A percentile compares a stretch with the other conserved stretches of the same genome.
phyloP scores from a whole-genome alignment of 2,329 filamentous ascomycete species.

The Colletotrichum sp. region DNA sequence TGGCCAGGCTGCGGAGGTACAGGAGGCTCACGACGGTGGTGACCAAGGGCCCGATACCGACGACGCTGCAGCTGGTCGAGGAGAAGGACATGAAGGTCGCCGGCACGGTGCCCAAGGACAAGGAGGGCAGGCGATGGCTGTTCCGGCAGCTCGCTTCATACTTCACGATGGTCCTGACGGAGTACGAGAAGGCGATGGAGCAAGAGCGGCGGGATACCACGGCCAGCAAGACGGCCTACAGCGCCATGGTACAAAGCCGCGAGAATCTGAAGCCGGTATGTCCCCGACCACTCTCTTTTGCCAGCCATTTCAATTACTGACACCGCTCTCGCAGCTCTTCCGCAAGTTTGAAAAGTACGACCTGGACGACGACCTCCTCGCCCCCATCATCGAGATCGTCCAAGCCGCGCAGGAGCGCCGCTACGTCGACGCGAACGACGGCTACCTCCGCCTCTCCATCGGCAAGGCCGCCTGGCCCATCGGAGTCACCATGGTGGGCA shows the following conservation, averaged over 20 bases:
- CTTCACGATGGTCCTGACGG: slow-evolving; percentile 92
- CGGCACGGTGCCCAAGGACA: slow-evolving; percentile 64
- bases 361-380: slow-evolving; percentile 77
- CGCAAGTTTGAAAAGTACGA: slow-evolving; percentile 84
- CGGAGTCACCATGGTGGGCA: slow-evolving; percentile 99
- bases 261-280: slow-evolving; percentile 81
- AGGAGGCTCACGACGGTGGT: slow-evolving; percentile 65
- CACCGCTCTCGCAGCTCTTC: slow-evolving; percentile 63
- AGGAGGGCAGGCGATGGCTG: slow-evolving; percentile 70
- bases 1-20: slow-evolving; percentile 72
- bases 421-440: slow-evolving; percentile 96
- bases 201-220: slow-evolving; percentile 67
- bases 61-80: slow-evolving; percentile 77
- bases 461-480: slow-evolving; percentile 98
- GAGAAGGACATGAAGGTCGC: slow-evolving; percentile 90
- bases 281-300: not conserved
- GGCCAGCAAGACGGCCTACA: slow-evolving; percentile 80
- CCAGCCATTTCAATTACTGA: not conserved
- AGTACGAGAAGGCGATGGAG: slow-evolving; percentile 83
- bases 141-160: slow-evolving; percentile 91
- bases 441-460: slow-evolving; percentile 90
- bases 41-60: slow-evolving; percentile 83
- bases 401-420: slow-evolving; percentile 85
- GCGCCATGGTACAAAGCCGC: slow-evolving; percentile 84
- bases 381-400: slow-evolving; percentile 89